Conservation (phyloP, 768 basidiomycete genomes). For the Chalciporus sphaerocephalus region DNA sequence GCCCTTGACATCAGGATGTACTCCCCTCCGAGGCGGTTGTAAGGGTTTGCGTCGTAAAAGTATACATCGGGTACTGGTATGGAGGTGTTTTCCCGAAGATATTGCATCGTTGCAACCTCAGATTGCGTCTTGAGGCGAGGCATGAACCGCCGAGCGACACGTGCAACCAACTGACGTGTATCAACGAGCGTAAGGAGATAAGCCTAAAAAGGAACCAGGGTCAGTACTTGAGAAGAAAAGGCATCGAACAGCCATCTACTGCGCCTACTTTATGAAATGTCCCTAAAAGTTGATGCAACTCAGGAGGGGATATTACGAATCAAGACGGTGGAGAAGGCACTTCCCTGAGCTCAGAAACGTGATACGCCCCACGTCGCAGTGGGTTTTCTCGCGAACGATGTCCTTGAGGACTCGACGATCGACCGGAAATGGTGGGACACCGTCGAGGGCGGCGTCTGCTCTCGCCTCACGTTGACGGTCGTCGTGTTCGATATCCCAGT, state of each 20-base stretch:
- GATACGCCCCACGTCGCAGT: slow-evolving; percentile 62
- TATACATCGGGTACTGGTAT: slow-evolving; percentile 75
- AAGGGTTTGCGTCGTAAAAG: slow-evolving; percentile 78
- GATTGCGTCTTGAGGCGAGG: slow-evolving; percentile 83
- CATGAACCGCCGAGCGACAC: slow-evolving; percentile 83
- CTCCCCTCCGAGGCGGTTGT: slow-evolving; percentile 79
- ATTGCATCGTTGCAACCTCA: slow-evolving; percentile 82
- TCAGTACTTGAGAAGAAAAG: slow-evolving; percentile 5
- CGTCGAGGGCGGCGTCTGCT: slow-evolving; percentile 59
- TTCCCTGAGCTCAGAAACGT: slow-evolving; percentile 69
- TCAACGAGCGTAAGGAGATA: slow-evolving; percentile 69
- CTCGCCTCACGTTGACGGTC: slow-evolving; percentile 62
- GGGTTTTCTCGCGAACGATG: slow-evolving; percentile 69
- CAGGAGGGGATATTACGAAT: slow-evolving; percentile 2
- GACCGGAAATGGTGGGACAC: slow-evolving; percentile 64
- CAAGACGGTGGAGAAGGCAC: slow-evolving; percentile 21
- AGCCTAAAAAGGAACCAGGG: slow-evolving; percentile 42
- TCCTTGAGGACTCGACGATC: slow-evolving; percentile 73
- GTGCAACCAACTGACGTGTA: slow-evolving; percentile 61
- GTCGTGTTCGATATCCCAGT: slow-evolving; percentile 68
- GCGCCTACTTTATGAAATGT: slow-evolving; percentile 76
- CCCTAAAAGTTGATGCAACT: slow-evolving; percentile 41
- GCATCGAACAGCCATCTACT: background rate
- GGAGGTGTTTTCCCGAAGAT: slow-evolving; percentile 62
- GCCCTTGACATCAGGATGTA: slow-evolving; percentile 90